Evolutionary conservation across 768 basidiomycete species (phyloP), one percentile per base, ranked within the genome.

Genomic region (Serendipita sp.): DNA sequence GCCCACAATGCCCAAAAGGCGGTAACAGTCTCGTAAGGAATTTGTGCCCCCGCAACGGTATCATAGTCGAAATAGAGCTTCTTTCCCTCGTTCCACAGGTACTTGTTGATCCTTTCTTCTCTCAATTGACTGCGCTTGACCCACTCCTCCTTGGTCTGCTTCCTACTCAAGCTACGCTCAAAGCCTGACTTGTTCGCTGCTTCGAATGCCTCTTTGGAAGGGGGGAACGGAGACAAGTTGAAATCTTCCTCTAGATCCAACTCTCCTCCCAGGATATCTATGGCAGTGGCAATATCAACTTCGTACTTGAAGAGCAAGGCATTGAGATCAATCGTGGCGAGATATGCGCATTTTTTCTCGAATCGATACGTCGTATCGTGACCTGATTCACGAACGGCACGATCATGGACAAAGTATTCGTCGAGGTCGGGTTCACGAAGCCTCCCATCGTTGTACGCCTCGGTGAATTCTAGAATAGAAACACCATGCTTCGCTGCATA

Each of bases 301-400:
- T 99, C 95, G 72, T 97, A 98, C 80, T 99, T 99, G 83, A 95
- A 99, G 53, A 99, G 78, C 71, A 99, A 78, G 56, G 93, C 84
- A 77, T 97, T 94, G 68, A 99, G 77, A 73, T 99, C 95, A 72
- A 98, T 89, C 5, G 95, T 99, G 3, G 86, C 95, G 46, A 99
- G 83, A 76, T 97, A 95, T 18, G 93, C 95, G 71, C 93, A 97
- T 16, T 91, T 56, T 53, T 94, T 93, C 79, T 99, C 95, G 73
- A 99, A 92, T 13, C 95, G 85, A 74, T 99, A 99, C 2, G 92
- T 90, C 62, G 93, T 95, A 73, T 95, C 93, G 74, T 95, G 93
- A 45, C 95, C 93, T 5, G 89, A 92, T 77, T 99, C 95, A 63
- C 95, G 88, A 35, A 99, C 94, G 8, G 92, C 83, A 66, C 95